Conservation (phyloP, 352 stramenopile species). For the Phytophthora colocasiae region DNA sequence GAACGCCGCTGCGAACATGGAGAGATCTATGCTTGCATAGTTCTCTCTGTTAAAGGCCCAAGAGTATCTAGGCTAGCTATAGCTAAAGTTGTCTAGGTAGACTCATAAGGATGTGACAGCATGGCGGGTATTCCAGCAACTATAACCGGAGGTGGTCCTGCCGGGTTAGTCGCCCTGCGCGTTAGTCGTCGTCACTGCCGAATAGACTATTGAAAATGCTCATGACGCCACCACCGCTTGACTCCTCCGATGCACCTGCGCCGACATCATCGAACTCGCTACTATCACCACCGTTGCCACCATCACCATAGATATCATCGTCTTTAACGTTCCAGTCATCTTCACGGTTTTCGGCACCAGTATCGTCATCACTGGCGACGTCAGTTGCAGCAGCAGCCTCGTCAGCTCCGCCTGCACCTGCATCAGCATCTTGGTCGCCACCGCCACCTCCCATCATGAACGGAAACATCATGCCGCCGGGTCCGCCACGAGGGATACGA, state of each 20-base stretch:
- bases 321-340: conserved; percentile 48
- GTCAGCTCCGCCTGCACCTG: conserved; percentile 37
- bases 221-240: conserved; percentile 50
- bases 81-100: no score
- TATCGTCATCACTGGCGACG: conserved; percentile 10
- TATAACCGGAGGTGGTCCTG: no score
- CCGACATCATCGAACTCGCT: conserved; percentile 30
- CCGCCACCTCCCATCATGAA: conserved; percentile 76
- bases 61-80: no score
- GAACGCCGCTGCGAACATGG: no score
- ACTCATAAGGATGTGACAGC: no score
- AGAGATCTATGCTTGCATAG: no score
- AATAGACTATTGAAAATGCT: conserved; percentile 74
- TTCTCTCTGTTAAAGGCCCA: no score
- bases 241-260: conserved; percentile 29
- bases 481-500: conserved; percentile 79
- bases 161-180: background rate
- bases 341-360: conserved; percentile 6
- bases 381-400: conserved; percentile 34
- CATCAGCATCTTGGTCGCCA: conserved; percentile 36
- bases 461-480: conserved; percentile 89
- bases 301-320: conserved; percentile 67
- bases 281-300: conserved; percentile 9
- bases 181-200: conserved; percentile 37
- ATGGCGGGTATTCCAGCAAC: no score